Percentiles rank a stretch among this genome's conserved stretches.
Conservation (phyloP, 2,329 filamentous ascomycete species). For the Fusarium sambucinum region DNA sequence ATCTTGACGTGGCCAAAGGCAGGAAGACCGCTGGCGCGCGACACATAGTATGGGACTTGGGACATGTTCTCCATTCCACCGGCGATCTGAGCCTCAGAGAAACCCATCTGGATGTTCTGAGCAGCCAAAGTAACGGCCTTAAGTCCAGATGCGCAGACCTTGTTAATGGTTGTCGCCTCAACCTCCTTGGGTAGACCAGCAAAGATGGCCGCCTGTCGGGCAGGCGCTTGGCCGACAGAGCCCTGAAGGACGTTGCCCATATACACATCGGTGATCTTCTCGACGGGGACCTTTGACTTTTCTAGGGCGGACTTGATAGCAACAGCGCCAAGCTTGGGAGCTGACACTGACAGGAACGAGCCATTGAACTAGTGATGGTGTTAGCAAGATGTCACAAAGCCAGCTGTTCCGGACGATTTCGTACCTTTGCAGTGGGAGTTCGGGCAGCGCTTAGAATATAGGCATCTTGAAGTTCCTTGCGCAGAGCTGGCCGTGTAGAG, state of each 20-base stretch:
- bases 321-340: conserved; percentile 87
- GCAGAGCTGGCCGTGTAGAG: conserved; percentile 58
- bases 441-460: conserved; percentile 93
- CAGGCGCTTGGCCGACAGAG: conserved; percentile 87
- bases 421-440: conserved; percentile 89
- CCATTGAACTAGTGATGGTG: conserved; percentile 82
- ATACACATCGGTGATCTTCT: conserved; percentile 91
- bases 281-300: conserved; percentile 84
- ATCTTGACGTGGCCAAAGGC: conserved; percentile 88
- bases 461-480: conserved; percentile 83
- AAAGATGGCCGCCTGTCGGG: conserved; percentile 89
- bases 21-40: conserved; percentile 83
- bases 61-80: conserved; percentile 99
- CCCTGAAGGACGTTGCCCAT: conserved; percentile 96
- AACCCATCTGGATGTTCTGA: conserved; percentile 92
- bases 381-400: neutral
- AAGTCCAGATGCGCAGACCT: conserved; percentile 95
- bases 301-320: conserved; percentile 92
- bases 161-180: conserved; percentile 95
- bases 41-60: conserved; percentile 89
- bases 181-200: conserved; percentile 84
- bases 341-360: conserved; percentile 83
- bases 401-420: neutral
- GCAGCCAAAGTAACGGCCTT: conserved; percentile 93
- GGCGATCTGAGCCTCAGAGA: conserved; percentile 88